Evolutionary conservation across 164 flowering plant genomes (phyloP).

Genomic region (Macadamia tetraphylla): DNA sequence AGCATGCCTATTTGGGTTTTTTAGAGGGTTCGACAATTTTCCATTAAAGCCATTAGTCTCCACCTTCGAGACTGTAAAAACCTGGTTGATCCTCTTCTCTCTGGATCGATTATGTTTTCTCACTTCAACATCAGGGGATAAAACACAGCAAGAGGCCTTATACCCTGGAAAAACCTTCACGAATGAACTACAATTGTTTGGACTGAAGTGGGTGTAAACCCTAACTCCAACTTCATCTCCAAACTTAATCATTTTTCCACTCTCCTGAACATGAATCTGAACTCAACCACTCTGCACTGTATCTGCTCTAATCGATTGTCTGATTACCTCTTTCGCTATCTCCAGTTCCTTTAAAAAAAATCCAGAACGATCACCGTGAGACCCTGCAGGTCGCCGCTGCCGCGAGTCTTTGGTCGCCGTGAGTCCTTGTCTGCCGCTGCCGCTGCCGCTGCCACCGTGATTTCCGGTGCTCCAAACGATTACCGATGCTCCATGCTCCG

Average conservation of each 20-base stretch:
- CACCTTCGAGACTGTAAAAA: conserved; percentile 26
- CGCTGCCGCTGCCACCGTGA: too few relatives aligned
- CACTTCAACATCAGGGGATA: conserved; percentile 17
- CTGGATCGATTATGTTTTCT: conserved; percentile 11
- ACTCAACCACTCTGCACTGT: too few relatives aligned
- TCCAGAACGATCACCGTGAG: too few relatives aligned
- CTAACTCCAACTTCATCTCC: conserved; percentile 14
- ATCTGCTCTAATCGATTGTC: too few relatives aligned
- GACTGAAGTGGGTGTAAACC: conserved; percentile 11
- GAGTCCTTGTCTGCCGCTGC: too few relatives aligned
- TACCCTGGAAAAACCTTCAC: conserved; percentile 16
- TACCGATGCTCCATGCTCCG: too few relatives aligned
- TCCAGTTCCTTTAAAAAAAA: too few relatives aligned
- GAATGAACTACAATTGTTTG: conserved; percentile 10
- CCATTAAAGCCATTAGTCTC: conserved; percentile 35
- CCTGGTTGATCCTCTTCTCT: conserved; percentile 16
- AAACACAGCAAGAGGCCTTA: conserved; percentile 21
- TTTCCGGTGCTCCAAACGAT: too few relatives aligned
- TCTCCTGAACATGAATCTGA: conserved; percentile 2
- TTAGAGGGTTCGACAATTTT: conserved; percentile 19
- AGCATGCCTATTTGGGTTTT: conserved; percentile 17
- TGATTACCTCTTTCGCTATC: too few relatives aligned
- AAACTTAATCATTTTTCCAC: conserved; percentile 3
- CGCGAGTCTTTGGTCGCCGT: too few relatives aligned
- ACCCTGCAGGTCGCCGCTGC: too few relatives aligned